These are phyloP conservation scores for Chenopodium album DNA, from an alignment of 148 eudicot genomes.

Conservation along the genomic window DNA sequence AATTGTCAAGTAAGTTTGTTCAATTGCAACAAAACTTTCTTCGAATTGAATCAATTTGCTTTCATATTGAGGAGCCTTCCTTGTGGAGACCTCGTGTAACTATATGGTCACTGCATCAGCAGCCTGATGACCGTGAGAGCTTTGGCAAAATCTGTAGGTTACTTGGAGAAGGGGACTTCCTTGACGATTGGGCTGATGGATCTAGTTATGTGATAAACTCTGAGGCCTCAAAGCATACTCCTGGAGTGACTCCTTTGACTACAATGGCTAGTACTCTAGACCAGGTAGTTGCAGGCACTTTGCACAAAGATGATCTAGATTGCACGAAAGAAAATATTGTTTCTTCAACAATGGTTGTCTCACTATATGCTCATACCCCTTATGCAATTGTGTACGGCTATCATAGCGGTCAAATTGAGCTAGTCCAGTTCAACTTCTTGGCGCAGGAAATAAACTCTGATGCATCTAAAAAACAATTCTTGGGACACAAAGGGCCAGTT, in stretches of 20 bases:
- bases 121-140: constrained; percentile 31
- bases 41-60: constrained; percentile 68
- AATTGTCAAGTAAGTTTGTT: constrained; percentile 44
- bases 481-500: constrained; percentile 79
- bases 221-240: constrained; percentile 23
- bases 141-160: constrained; percentile 38
- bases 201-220: constrained; percentile 21
- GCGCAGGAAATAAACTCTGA: constrained; percentile 38
- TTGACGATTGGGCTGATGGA: constrained; percentile 41
- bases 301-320: constrained; percentile 31
- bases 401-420: constrained; percentile 76
- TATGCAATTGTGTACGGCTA: constrained; percentile 87
- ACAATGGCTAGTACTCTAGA: constrained; percentile 8
- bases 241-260: constrained; percentile 15
- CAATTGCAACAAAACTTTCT: constrained; percentile 51
- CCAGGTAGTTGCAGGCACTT: constrained; percentile 21
- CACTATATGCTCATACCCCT: constrained; percentile 57
- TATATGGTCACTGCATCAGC: constrained; percentile 54
- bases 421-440: constrained; percentile 50
- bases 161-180: constrained; percentile 57
- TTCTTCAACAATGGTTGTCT: constrained; percentile 86
- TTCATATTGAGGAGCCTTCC: constrained; percentile 50
- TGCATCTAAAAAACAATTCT: constrained; percentile 49
- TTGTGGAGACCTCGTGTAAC: constrained; percentile 82
- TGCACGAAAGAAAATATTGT: constrained; percentile 41